A percentile compares a stretch with the other conserved stretches of the same genome.
These are phyloP conservation scores for Sphagnum tenellum DNA, from an alignment of 225 moss, liverwort and hornwort species.

Conservation along the genomic window DNA sequence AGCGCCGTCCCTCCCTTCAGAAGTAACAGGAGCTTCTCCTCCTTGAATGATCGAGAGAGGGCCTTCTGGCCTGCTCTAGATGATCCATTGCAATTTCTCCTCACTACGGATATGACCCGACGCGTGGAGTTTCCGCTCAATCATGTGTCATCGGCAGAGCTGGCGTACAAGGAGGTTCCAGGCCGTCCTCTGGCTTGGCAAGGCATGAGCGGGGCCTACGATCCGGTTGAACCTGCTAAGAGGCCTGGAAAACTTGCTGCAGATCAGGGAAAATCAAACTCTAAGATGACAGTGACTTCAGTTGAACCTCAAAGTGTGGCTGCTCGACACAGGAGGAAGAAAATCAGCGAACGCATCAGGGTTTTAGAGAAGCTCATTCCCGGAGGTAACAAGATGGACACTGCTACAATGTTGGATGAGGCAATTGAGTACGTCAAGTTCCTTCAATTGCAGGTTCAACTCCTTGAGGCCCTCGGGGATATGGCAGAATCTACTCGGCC, in stretches of 20 bases:
- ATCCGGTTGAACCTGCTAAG: no score
- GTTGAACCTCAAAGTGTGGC: conserved; percentile 97
- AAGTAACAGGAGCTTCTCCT: conserved; percentile 40
- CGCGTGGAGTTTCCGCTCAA: no score
- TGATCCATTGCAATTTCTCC: no score
- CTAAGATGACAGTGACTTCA: conserved; percentile 61
- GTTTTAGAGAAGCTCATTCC: conserved; percentile 84
- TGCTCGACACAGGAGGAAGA: conserved; percentile 84
- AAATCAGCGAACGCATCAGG: conserved; percentile 76
- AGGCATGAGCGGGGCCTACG: no score
- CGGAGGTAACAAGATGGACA: conserved; percentile 80
- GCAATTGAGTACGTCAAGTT: conserved; percentile 92
- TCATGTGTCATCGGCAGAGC: no score
- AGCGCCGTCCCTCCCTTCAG: conserved; percentile 25
- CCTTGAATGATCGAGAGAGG: no score
- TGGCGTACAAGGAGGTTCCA: no score
- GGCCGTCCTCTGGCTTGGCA: no score
- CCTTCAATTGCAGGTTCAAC: conserved; percentile 88
- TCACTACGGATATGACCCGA: no score
- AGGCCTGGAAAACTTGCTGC: background rate
- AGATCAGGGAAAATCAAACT: conserved; percentile 23
- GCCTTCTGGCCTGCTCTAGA: no score
- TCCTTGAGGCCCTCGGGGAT: conserved; percentile 49
- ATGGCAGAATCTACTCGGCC: conserved; percentile 2
- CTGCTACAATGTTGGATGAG: conserved; percentile 88